These are phyloP conservation scores for Verticillium isaacii DNA, from an alignment of 2,329 filamentous ascomycete species.

Conservation along the genomic window DNA sequence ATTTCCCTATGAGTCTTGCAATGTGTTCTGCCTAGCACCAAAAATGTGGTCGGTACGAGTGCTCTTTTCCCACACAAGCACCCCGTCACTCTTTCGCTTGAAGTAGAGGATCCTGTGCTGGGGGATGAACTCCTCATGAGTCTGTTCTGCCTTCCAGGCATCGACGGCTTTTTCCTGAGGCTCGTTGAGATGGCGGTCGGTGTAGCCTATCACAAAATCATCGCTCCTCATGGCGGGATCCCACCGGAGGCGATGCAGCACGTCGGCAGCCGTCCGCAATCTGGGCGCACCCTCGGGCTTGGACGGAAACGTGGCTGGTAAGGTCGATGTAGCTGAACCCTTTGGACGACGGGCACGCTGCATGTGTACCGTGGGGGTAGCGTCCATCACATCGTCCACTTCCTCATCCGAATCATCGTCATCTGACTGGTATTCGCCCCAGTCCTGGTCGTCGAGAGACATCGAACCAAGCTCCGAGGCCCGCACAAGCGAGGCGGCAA, in stretches of 20 bases:
- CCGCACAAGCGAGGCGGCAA: constrained; percentile 35
- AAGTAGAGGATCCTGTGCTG: constrained; percentile 62
- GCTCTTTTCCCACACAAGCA: constrained; percentile 52
- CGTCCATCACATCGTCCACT: constrained; percentile 20
- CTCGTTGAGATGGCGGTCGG: constrained; percentile 51
- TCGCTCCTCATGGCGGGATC: constrained; percentile 46
- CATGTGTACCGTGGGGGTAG: no score
- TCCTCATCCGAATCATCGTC: constrained; percentile 35
- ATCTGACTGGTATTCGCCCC: constrained; percentile 44
- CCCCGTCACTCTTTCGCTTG: constrained; percentile 44
- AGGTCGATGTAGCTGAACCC: constrained; percentile 5
- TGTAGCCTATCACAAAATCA: constrained; percentile 56
- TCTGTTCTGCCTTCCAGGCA: constrained; percentile 57
- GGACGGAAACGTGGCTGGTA: constrained; percentile 3
- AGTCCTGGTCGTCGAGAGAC: constrained; percentile 40
- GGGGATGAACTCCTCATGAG: constrained; percentile 63
- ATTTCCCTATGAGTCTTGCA: no score
- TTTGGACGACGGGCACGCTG: background rate
- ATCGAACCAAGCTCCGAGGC: constrained; percentile 34
- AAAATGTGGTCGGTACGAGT: constrained; percentile 51
- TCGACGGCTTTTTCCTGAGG: constrained; percentile 48
- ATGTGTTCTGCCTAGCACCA: constrained; percentile 37
- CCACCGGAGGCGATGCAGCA: constrained; percentile 57
- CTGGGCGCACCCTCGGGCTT: constrained; percentile 34
- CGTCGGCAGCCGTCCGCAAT: constrained; percentile 52